Evolutionary conservation across 2,329 filamentous ascomycete genomes (phyloP), one percentile per base, ranked within the genome.

Genomic region (Fusarium torreyae): DNA sequence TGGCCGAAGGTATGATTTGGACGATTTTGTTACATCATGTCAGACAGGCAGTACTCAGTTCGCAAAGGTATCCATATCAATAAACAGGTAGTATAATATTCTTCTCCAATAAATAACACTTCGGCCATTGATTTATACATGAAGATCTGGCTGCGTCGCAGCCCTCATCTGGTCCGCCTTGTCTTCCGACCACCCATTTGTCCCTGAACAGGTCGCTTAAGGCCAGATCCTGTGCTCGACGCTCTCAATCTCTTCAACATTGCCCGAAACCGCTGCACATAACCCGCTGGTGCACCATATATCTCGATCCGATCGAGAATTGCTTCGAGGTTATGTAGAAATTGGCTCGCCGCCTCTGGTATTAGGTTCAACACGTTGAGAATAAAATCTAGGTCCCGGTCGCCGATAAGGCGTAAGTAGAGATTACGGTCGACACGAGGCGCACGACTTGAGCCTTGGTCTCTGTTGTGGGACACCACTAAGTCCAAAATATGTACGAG

Each of bases 331-430:
- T 66, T 75, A 48, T 82, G 75, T 18, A 84, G 68, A 55, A 83
- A 83, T 60, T 81, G 82, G 48, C 77, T 81, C 42, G 84, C 81
- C 13, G 80, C 79, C 45, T 84, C 82, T 2, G 81, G 83, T 3
- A 86, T 76, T 22, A 81, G 73, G 17, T 74, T 75, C 6, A 88
- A 78, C 9, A 82, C 78, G 36, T 79, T 81, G 34, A 87, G 71
- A 39, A 85, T 77, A 65, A 88, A 88, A 68, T 79, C 77, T 7
- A 71, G 68, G 51, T 84, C 81, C 9, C 71, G 71, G 42, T 82
- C 81, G 10, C 85, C 84, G 1, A 88, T 77, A 26, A 88, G 81
- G 17, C 79, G 77, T 42, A 79, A 73, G 74, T 85, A 88, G 10
- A 88, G 78, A 61, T 86, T 86, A 7, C 81, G 78, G 33, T 83